A percentile compares a stretch with the other conserved stretches of the same genome.
phyloP scores from a whole-genome alignment of 1,284 basidiomycete genomes.

The Moesziomyces parantarcticus region DNA sequence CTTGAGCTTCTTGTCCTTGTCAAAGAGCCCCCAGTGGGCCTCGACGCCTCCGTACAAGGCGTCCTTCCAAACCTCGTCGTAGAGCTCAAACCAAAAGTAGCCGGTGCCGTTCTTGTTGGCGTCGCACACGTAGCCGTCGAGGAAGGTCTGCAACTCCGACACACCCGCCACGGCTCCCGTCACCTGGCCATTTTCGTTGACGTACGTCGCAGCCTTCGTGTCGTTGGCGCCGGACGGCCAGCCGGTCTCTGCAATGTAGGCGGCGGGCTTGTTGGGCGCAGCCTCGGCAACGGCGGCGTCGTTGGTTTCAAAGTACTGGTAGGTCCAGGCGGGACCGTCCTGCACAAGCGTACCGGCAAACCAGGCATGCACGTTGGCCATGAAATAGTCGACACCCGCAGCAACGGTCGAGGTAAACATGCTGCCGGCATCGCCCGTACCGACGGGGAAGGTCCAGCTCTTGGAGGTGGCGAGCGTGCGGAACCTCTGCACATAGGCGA shows the following conservation, averaged over 20 bases:
- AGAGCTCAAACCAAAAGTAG: conserved; percentile 45
- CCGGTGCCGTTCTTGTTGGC: conserved; percentile 38
- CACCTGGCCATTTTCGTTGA: conserved; percentile 25
- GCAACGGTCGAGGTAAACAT: conserved; percentile 37
- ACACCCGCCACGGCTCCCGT: conserved; percentile 31
- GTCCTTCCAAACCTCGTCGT: conserved; percentile 44
- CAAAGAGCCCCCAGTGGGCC: conserved; percentile 48
- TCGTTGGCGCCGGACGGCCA: conserved; percentile 41
- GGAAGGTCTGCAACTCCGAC: conserved; percentile 35
- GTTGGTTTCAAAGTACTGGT: conserved; percentile 33
- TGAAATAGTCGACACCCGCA: conserved; percentile 41
- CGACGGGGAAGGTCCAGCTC: conserved; percentile 30
- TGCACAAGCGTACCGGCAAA: conserved; percentile 37
- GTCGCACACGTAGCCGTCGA: conserved; percentile 35
- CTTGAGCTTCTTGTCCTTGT: conserved; percentile 37
- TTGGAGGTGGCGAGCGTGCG: conserved; percentile 22
- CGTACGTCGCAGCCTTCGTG: conserved; percentile 21
- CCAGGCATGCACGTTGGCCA: conserved; percentile 49
- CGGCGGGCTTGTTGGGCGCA: conserved; percentile 29
- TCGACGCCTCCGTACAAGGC: conserved; percentile 40
- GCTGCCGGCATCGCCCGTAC: conserved; percentile 42
- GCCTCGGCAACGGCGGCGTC: conserved; percentile 23
- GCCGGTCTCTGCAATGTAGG: conserved; percentile 45
- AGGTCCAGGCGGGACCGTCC: conserved; percentile 39
- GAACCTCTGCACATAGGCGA: conserved; percentile 36